Evolutionary conservation across 805 yeast species (phyloP).

Genomic region (Gaillardinia entomophila): DNA sequence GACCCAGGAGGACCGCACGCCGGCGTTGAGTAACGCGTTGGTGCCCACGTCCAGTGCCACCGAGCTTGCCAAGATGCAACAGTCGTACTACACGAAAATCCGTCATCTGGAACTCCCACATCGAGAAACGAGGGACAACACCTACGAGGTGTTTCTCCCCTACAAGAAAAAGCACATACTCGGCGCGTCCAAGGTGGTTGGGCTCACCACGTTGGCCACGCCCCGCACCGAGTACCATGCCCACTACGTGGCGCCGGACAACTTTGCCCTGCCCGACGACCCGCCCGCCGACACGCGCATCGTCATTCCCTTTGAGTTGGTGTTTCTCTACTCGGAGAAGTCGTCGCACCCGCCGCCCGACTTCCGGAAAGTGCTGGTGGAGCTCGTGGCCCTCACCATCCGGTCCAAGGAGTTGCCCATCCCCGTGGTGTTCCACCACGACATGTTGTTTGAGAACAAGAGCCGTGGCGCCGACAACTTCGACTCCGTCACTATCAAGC

Average conservation of each 20-base stretch:
- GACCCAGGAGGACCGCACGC: slow-evolving; percentile 2
- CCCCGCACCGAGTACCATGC: slow-evolving; percentile 24
- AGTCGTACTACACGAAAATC: slow-evolving; percentile 17
- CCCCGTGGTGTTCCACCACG: slow-evolving; percentile 30
- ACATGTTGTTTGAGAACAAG: slow-evolving; percentile 28
- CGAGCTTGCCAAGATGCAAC: slow-evolving; percentile 24
- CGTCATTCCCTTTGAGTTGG: slow-evolving; percentile 25
- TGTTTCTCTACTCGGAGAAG: slow-evolving; percentile 17
- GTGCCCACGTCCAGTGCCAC: slow-evolving; percentile 15
- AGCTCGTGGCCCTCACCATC: slow-evolving; percentile 24
- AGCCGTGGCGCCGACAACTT: slow-evolving; percentile 22
- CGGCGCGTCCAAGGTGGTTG: slow-evolving; percentile 25
- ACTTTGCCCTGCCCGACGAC: slow-evolving; percentile 7
- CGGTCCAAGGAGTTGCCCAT: slow-evolving; percentile 27
- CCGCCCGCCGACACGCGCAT: slow-evolving; percentile 11
- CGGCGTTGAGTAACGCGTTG: not conserved
- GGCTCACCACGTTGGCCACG: slow-evolving; percentile 26
- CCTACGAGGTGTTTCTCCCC: slow-evolving; percentile 26
- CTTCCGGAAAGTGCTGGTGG: slow-evolving; percentile 21
- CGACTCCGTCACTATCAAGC: slow-evolving; percentile 23
- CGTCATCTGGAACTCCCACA: slow-evolving; percentile 1
- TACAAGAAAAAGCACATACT: slow-evolving; percentile 22
- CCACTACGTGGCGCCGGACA: slow-evolving; percentile 16
- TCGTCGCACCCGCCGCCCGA: slow-evolving; percentile 14
- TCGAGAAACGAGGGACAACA: slow-evolving; percentile 3